These are phyloP conservation scores for Scleromitrula shiraiana DNA, from an alignment of 2,329 filamentous ascomycete species.

Conservation along the genomic window DNA sequence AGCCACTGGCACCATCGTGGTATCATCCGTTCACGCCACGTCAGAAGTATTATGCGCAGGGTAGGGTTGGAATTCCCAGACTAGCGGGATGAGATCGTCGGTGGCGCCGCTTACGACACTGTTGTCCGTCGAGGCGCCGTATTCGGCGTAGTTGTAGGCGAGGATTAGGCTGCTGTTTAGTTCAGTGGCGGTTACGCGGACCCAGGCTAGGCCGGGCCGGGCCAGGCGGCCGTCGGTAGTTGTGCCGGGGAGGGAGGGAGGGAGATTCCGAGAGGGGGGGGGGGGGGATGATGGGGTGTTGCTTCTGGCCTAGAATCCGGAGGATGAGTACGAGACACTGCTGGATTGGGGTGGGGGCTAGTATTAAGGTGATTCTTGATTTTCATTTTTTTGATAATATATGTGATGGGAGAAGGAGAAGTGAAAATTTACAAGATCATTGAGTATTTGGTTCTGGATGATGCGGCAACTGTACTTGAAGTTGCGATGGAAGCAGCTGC, in stretches of 20 bases:
- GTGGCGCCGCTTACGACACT: background rate
- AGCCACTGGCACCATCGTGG: slow-evolving; percentile 1
- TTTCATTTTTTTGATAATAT: background rate
- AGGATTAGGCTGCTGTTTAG: slow-evolving; percentile 1
- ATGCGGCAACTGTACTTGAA: background rate
- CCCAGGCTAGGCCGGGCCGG: slow-evolving; percentile 1
- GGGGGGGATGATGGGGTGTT: background rate
- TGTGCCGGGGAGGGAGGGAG: background rate
- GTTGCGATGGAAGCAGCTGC: background rate
- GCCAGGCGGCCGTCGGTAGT: background rate
- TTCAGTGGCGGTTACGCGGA: background rate
- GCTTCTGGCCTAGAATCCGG: slow-evolving; percentile 1
- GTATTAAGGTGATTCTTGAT: background rate
- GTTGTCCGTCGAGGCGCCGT: slow-evolving; percentile 2
- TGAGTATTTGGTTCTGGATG: slow-evolving; percentile 3
- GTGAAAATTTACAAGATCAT: slow-evolving; percentile 2
- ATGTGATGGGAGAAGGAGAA: too few species aligned
- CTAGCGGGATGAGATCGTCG: slow-evolving; percentile 1
- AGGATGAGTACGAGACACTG: slow-evolving; percentile 1
- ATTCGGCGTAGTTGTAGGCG: slow-evolving; percentile 2
- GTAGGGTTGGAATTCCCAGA: background rate
- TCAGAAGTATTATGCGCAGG: background rate
- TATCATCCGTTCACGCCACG: background rate
- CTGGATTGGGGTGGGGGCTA: background rate
- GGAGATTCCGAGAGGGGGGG: too few species aligned